Percentiles rank a stretch among this genome's conserved stretches.
These are phyloP conservation scores for Entomortierella chlamydospora DNA, from an alignment of 192 early-diverging fungal species.

Conservation along the genomic window DNA sequence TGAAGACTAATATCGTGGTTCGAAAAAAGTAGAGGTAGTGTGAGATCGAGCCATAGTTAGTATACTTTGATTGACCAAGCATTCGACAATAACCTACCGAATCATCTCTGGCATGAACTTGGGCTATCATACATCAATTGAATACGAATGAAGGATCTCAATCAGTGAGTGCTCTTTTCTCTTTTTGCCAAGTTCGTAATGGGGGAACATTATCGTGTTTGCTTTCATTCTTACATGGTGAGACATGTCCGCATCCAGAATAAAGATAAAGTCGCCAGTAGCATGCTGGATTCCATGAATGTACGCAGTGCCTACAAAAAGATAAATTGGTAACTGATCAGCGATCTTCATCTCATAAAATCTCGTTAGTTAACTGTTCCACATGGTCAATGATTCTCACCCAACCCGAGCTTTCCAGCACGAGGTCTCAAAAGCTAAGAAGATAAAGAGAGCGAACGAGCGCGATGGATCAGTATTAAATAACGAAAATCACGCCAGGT, in stretches of 20 bases:
- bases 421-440: conserved; percentile 87
- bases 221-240: conserved; percentile 88
- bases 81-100: conserved; percentile 54
- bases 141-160: not conserved
- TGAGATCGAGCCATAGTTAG: not conserved
- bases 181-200: too few relatives aligned
- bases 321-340: not conserved
- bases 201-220: too few relatives aligned
- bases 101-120: conserved; percentile 98
- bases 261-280: conserved; percentile 95
- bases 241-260: conserved; percentile 99
- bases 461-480: not conserved
- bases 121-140: conserved; percentile 64
- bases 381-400: conserved; percentile 21
- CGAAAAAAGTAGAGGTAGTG: not conserved
- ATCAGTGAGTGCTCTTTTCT: too few relatives aligned
- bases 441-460: not conserved
- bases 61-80: not conserved
- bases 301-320: conserved; percentile 84
- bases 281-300: conserved; percentile 94
- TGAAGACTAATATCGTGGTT: conserved; percentile 74
- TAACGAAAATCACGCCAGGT: not conserved
- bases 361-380: too few relatives aligned
- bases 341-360: not conserved
- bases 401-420: conserved; percentile 95